phyloP scores from a whole-genome alignment of 1,284 basidiomycete species.

The Rhodotorula sp. region DNA sequence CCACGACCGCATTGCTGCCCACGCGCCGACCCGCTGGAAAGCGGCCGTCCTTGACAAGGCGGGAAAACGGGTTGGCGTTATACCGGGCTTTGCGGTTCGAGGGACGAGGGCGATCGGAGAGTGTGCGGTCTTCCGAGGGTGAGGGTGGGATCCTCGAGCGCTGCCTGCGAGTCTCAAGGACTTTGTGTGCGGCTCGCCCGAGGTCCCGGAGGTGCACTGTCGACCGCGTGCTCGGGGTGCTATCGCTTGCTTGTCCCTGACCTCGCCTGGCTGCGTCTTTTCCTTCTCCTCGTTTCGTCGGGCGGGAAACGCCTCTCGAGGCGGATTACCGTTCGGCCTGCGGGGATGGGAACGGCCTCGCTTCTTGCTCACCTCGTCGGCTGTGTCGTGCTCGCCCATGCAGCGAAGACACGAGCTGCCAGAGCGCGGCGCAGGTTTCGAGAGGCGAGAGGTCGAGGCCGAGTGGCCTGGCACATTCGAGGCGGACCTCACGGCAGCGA shows the following conservation, averaged over 20 bases:
- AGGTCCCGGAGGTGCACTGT: slow-evolving; percentile 4
- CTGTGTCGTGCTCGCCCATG: neutral
- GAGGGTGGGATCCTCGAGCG: slow-evolving; percentile 1
- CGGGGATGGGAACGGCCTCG: neutral
- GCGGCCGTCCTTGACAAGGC: slow-evolving; percentile 25
- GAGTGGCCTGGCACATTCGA: neutral
- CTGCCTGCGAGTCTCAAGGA: neutral
- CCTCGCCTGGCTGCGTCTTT: neutral
- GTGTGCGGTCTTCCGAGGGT: neutral
- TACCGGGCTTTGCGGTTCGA: neutral
- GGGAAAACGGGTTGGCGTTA: neutral
- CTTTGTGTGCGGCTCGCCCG: neutral
- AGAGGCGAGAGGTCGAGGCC: neutral
- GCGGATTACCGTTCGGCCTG: no score
- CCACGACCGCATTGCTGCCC: neutral
- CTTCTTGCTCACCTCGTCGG: neutral
- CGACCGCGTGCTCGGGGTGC: slow-evolving; percentile 13
- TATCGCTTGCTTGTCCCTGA: no score
- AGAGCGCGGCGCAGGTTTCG: neutral
- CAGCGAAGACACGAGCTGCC: slow-evolving; percentile 27
- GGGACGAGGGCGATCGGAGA: neutral
- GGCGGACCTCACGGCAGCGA: neutral
- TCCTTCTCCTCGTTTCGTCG: neutral
- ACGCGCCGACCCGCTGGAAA: slow-evolving; percentile 7
- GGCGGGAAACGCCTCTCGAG: neutral